A percentile compares a stretch with the other conserved stretches of the same genome.
Conservation (phyloP, 768 basidiomycete species). For the Phylloporus sp. region DNA sequence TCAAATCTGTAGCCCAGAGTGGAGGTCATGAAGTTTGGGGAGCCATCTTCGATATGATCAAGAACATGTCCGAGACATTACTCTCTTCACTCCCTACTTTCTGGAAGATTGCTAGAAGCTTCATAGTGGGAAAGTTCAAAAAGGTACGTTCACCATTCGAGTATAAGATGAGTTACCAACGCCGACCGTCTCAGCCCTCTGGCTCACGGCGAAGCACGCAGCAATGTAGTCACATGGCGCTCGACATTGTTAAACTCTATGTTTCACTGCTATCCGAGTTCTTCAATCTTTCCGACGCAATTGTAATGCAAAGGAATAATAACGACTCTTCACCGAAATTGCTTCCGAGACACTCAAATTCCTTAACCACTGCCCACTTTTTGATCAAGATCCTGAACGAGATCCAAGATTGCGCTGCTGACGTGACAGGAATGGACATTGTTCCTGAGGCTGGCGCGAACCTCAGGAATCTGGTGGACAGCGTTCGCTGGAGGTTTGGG, state of each 20-base stretch:
- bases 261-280: slow-evolving; percentile 80
- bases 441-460: slow-evolving; percentile 64
- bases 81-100: slow-evolving; percentile 84
- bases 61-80: slow-evolving; percentile 82
- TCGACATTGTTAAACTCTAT: slow-evolving; percentile 83
- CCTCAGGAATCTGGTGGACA: slow-evolving; percentile 72
- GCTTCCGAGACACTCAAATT: slow-evolving; percentile 73
- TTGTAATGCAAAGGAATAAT: slow-evolving; percentile 49
- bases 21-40: slow-evolving; percentile 79
- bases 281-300: slow-evolving; percentile 76
- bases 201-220: slow-evolving; percentile 71
- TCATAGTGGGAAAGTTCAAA: slow-evolving; percentile 90
- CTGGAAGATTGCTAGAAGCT: slow-evolving; percentile 87
- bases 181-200: slow-evolving; percentile 23
- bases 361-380: slow-evolving; percentile 78
- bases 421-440: slow-evolving; percentile 76
- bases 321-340: slow-evolving; percentile 41
- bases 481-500: slow-evolving; percentile 81
- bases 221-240: slow-evolving; percentile 82
- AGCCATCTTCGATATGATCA: slow-evolving; percentile 70
- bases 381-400: slow-evolving; percentile 77
- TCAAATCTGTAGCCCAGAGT: slow-evolving; percentile 49
- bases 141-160: slow-evolving; percentile 47
- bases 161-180: slow-evolving; percentile 1
- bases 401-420: slow-evolving; percentile 80